A percentile compares a stretch with the other conserved stretches of the same genome.
Conservation (phyloP, 208 protist species). For the Spongospora subterranea region DNA sequence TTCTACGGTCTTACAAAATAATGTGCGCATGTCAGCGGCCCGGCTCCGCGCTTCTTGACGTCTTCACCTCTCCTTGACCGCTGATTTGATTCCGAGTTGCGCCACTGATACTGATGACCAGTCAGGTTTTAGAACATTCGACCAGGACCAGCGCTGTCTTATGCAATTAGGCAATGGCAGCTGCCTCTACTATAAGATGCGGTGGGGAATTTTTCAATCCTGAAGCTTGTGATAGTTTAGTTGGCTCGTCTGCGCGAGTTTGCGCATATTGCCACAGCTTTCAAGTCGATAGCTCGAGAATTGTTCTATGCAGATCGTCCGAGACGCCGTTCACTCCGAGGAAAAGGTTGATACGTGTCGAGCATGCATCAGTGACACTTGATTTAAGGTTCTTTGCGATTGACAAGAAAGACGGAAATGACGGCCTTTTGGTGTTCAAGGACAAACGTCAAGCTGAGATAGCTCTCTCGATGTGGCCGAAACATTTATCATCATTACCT, state of each 20-base stretch:
- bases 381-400: constrained; percentile 46
- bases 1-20: no score
- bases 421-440: constrained; percentile 37
- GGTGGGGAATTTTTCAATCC: constrained; percentile 31
- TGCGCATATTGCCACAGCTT: constrained; percentile 21
- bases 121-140: no score
- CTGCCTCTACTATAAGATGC: background rate
- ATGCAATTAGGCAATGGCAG: no score
- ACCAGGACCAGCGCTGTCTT: no score
- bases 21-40: no score
- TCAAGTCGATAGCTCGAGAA: background rate
- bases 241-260: background rate
- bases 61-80: no score
- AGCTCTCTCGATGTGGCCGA: background rate
- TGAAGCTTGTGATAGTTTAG: background rate
- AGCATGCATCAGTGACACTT: background rate
- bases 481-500: background rate
- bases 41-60: no score
- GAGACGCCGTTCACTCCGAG: background rate
- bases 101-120: no score
- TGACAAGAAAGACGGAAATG: background rate
- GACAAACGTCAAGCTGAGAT: background rate
- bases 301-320: background rate
- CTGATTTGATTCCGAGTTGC: no score
- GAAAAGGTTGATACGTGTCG: background rate